Percentiles rank a stretch among this genome's conserved stretches.
These are phyloP conservation scores for Ogataea saltuana DNA, from an alignment of 805 yeast genomes.

Conservation along the genomic window DNA sequence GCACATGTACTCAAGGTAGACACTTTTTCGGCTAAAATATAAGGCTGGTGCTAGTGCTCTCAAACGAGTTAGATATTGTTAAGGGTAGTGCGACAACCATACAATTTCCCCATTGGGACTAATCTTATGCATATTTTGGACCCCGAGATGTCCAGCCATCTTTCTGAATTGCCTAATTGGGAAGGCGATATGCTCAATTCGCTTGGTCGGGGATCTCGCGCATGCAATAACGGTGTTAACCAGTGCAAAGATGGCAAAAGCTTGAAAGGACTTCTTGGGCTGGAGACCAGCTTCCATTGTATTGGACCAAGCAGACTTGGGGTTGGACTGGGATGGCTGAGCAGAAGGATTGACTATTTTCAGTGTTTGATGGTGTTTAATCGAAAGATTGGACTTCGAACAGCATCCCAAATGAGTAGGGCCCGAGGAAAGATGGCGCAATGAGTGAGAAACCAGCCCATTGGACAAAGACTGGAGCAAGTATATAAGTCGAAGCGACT, in stretches of 20 bases:
- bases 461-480: not conserved
- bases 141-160: slow-evolving; percentile 3
- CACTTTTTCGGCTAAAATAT: not conserved
- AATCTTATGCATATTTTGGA: not conserved
- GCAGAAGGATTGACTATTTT: not conserved
- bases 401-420: not conserved
- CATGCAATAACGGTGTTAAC: no score
- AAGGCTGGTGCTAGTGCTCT: not conserved
- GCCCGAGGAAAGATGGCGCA: not conserved
- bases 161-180: slow-evolving; percentile 1
- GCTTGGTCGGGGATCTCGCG: not conserved
- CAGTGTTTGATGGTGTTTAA: no score
- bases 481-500: no score
- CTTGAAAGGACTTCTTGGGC: no score
- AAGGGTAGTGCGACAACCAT: not conserved
- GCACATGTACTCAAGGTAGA: no score
- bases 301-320: no score
- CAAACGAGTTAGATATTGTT: not conserved
- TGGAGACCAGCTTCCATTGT: slow-evolving; percentile 1
- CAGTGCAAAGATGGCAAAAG: no score
- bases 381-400: not conserved
- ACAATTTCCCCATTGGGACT: slow-evolving; percentile 2
- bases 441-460: not conserved
- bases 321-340: not conserved
- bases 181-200: slow-evolving; percentile 1